Evolutionary conservation across 331 rosid species (phyloP).

Genomic region (Quercus phellos): DNA sequence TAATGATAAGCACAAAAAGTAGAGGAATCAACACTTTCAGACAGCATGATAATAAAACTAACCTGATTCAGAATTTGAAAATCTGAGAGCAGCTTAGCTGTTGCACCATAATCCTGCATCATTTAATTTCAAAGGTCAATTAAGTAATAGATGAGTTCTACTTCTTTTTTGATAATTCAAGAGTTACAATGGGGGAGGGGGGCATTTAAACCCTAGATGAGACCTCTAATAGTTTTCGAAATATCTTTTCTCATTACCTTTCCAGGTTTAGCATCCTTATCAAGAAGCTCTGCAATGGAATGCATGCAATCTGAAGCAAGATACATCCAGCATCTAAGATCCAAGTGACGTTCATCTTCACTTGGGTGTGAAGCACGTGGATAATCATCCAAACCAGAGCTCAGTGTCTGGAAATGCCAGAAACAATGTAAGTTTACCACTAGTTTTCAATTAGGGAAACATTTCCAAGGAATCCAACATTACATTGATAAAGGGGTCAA

Average conservation of each 20-base stretch:
- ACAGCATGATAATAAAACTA: slow-evolving; percentile 12
- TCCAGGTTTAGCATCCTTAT: slow-evolving; percentile 42
- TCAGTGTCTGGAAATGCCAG: slow-evolving; percentile 57
- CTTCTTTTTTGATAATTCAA: too few relatives aligned
- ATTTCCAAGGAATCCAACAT: slow-evolving; percentile 12
- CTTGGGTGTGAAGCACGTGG: slow-evolving; percentile 96
- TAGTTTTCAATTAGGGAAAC: slow-evolving; percentile 7
- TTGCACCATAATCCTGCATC: slow-evolving; percentile 62
- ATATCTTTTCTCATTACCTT: slow-evolving; percentile 39
- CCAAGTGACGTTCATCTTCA: slow-evolving; percentile 81
- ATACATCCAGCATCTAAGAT: slow-evolving; percentile 95
- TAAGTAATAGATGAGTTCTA: slow-evolving; percentile 4
- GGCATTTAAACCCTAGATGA: too few relatives aligned
- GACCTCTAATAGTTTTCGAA: neutral
- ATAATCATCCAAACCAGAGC: slow-evolving; percentile 95
- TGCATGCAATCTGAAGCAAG: slow-evolving; percentile 89
- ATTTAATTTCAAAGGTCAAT: slow-evolving; percentile 21
- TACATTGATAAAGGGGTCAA: slow-evolving; percentile 4
- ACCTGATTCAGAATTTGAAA: slow-evolving; percentile 79
- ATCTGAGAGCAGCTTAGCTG: slow-evolving; percentile 60
- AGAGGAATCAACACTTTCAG: slow-evolving; percentile 12
- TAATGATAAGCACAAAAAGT: slow-evolving; percentile 17
- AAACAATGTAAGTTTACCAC: slow-evolving; percentile 23
- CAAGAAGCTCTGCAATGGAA: slow-evolving; percentile 58
- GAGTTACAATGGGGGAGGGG: too few relatives aligned